Base-by-base conservation (phyloP, 2,329 filamentous ascomycete species). In the Podosphaera aphanis region DNA sequence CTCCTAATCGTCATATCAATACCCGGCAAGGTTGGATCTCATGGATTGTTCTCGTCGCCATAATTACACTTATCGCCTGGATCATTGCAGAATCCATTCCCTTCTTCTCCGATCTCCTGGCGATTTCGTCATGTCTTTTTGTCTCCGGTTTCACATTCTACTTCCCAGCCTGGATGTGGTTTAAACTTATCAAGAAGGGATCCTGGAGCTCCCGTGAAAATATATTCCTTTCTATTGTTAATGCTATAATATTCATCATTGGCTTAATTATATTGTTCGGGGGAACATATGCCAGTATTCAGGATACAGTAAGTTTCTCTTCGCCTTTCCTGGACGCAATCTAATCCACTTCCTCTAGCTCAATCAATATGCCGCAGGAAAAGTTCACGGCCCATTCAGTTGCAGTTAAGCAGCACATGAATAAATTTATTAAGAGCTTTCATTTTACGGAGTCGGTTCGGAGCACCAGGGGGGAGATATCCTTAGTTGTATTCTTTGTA, bases 11-110 rank as follows among this genome's bases (percentile, higher is more conserved):
- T 46, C 52, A 53, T 46, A 56, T 53, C 11, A 41, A 41, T 16
- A 41, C 39, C 16, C 18, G 21, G 21, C 48, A 48, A 29, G 55
- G 55, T 1, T 56, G 55, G 55, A 49, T 52, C 27, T 49, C 66
- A 11, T 83, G 79, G 79, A 52, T 73, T 11, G 65, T 51, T 5
- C 71, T 83, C 40, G 68, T 70, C 1, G 56, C 66, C 0, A 57
- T 52, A 11, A 58, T 73, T 15, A 82, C 77, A 73, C 51, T 72
- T 5, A 46, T 79, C 3, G 73, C 75, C 2, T 79, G 74, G 66
- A 59, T 83, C 48, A 75, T 84, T 48, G 76, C 79, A 4, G 70
- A 78, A 56, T 72, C 74, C 0, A 76, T 83, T 6, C 79, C 79
- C 0, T 70, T 74, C 43, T 84, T 83, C 62, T 73, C 72, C 55